Evolutionary conservation across 306 rosid species (phyloP), one percentile per base, ranked within the genome.

Genomic region (Dicorynia guianensis): DNA sequence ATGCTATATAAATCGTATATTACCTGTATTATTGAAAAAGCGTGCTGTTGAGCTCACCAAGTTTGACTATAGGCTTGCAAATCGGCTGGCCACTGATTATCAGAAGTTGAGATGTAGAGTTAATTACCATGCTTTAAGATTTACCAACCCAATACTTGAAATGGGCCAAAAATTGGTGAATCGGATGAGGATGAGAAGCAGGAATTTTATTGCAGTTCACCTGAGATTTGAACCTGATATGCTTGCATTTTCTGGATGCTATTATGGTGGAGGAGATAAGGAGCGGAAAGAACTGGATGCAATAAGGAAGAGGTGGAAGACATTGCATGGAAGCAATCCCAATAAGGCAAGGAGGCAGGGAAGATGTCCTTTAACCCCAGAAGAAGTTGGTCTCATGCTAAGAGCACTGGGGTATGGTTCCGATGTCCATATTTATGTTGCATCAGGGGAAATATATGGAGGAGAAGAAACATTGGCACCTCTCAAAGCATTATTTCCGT

Each of bases 221-320:
- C 79, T 88, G 85, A 88, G 92, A 77, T 88, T 81, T 72, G 92
- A 88, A 76, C 86, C 92, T 78, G 92, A 88, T 79, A 88, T 88
- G 92, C 89, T 88, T 78, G 92, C 92, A 62, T 88, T 88, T 82
- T 88, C 92, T 10, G 92, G 88, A 40, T 88, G 92, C 53, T 85
- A 85, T 81, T 88, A 83, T 81, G 92, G 92, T 72, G 92, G 92
- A 17, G 92, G 92, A 67, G 89, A 88, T 40, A 88, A 81, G 78
- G 92, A 88, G 81, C 83, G 80, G 78, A 83, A 79, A 62, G 89
- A 78, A 17, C 78, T 88, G 67, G 89, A 88, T 81, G 81, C 86
- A 44, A 85, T 88, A 75, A 82, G 89, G 50, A 88, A 69, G 81
- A 85, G 92, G 69, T 88, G 92, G 92, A 88, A 85, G 74, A 85